A percentile compares a stretch with the other conserved stretches of the same genome.
These are phyloP conservation scores for Ensete ventricosum DNA, from an alignment of 176 grass and related monocot species.

Conservation along the genomic window DNA sequence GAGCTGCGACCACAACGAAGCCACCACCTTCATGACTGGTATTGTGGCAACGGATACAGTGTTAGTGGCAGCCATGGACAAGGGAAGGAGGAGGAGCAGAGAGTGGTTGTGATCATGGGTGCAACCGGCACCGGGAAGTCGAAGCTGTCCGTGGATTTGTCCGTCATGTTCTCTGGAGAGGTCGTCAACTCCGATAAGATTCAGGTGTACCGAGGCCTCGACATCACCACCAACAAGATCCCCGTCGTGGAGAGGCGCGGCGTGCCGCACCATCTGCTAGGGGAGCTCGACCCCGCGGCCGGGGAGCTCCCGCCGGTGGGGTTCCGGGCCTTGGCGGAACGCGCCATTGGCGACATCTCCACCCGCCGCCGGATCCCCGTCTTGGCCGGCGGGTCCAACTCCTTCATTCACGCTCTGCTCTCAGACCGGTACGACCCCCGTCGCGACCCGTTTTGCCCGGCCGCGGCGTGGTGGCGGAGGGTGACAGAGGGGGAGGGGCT, in stretches of 20 bases:
- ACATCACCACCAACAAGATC: slow-evolving; percentile 92
- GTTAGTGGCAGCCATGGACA: background rate
- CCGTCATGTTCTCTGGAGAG: slow-evolving; percentile 46
- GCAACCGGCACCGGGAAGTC: slow-evolving; percentile 84
- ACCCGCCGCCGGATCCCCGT: slow-evolving; percentile 44
- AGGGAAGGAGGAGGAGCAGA: slow-evolving; percentile 8
- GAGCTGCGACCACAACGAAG: background rate
- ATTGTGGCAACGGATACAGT: background rate
- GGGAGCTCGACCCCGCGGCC: slow-evolving; percentile 30
- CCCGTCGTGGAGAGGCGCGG: slow-evolving; percentile 37
- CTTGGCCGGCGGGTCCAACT: slow-evolving; percentile 78
- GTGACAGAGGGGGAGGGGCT: slow-evolving; percentile 9
- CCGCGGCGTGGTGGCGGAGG: slow-evolving; percentile 22
- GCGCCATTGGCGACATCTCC: slow-evolving; percentile 23
- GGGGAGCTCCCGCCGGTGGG: slow-evolving; percentile 30
- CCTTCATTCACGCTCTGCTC: slow-evolving; percentile 63
- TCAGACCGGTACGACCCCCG: slow-evolving; percentile 1
- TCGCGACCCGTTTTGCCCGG: slow-evolving; percentile 35
- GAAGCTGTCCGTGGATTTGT: slow-evolving; percentile 70
- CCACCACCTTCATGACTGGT: background rate
- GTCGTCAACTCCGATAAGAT: slow-evolving; percentile 92
- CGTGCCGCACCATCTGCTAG: slow-evolving; percentile 70
- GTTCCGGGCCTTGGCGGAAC: slow-evolving; percentile 38
- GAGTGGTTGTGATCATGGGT: slow-evolving; percentile 54
- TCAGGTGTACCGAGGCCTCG: slow-evolving; percentile 65